Base-by-base conservation (phyloP, 164 flowering plant species). In the Taxillus chinensis region DNA sequence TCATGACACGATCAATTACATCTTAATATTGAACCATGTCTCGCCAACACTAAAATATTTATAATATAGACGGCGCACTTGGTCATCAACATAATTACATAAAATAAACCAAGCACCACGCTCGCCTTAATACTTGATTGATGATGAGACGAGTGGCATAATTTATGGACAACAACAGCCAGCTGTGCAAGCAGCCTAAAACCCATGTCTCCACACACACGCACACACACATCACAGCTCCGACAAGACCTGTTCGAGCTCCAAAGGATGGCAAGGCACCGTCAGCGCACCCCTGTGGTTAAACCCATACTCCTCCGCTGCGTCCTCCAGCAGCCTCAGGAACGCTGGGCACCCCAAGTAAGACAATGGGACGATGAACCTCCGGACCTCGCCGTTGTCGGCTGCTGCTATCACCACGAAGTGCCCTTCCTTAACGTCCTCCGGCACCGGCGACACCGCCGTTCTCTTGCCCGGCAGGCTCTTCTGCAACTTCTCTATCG, bases 351-450 rank as follows among this genome's bases (percentile, higher is more conserved):
- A 74, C 0, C 64, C 71, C 17, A 86, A 61, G 46, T 42, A 83
- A 54, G 69, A 73, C 62, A 83, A 59, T 1, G 86, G 77, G 0
- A 82, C 75, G 0, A 79, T 71, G 39, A 80, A 79, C 62, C 86
- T 70, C 71, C 71, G 80, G 1, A 66, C 63, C 39, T 77, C 63
- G 2, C 16, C 27, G 27, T 77, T 69, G 5, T 74, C 77, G 6
- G 77, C 77, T 27, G 51, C 51, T 27, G 51, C 51, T 0, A 79
- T 70, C 65, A 83, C 92, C 0, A 80, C 86, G 58, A 86, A 86
- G 62, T 86, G 89, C 2, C 92, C 92, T 71, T 82, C 82, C 68
- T 83, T 83, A 3, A 86, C 81, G 58, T 82, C 88, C 27, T 70
- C 71, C 0, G 90, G 51, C 10, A 48, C 13, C 4, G 3, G 4